Conservation (phyloP, 2,329 filamentous ascomycete genomes). For the Zymoseptoria tritici region DNA sequence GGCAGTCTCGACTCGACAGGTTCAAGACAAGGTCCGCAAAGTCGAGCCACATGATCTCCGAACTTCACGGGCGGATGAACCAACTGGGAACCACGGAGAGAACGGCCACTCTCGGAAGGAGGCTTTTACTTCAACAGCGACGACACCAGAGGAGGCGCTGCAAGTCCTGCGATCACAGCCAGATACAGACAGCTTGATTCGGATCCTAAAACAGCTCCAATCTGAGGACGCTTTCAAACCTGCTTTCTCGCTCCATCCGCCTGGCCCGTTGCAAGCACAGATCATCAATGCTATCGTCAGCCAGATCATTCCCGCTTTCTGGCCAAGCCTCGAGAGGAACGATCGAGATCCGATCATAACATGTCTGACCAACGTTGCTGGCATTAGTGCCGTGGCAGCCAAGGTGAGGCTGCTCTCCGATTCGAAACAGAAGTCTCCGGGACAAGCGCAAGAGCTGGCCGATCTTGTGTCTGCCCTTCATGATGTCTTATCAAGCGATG, state of each 20-base stretch:
- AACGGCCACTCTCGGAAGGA: too few species aligned
- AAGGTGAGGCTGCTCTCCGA: constrained; percentile 47
- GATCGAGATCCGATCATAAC: constrained; percentile 49
- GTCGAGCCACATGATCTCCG: background rate
- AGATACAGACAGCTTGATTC: constrained; percentile 28
- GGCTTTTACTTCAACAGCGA: background rate
- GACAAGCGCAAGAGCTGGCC: constrained; percentile 9
- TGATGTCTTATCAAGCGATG: constrained; percentile 37
- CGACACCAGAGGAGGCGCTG: constrained; percentile 23
- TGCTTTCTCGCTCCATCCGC: constrained; percentile 51
- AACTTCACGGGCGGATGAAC: background rate
- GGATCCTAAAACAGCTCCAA: constrained; percentile 9
- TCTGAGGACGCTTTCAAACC: constrained; percentile 11
- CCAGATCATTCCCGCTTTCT: constrained; percentile 74
- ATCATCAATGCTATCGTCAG: constrained; percentile 68
- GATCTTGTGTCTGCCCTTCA: constrained; percentile 40
- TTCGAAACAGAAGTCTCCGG: background rate
- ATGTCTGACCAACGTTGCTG: constrained; percentile 66
- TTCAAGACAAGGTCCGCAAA: background rate
- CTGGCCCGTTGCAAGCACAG: constrained; percentile 63
- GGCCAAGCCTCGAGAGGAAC: constrained; percentile 50
- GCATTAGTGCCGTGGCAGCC: constrained; percentile 69
- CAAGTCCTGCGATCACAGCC: constrained; percentile 36
- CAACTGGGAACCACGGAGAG: background rate
- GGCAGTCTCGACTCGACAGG: constrained; percentile 6